These are phyloP conservation scores for Vitellaria paradoxa DNA, from an alignment of 179 eudicot species.

Conservation along the genomic window DNA sequence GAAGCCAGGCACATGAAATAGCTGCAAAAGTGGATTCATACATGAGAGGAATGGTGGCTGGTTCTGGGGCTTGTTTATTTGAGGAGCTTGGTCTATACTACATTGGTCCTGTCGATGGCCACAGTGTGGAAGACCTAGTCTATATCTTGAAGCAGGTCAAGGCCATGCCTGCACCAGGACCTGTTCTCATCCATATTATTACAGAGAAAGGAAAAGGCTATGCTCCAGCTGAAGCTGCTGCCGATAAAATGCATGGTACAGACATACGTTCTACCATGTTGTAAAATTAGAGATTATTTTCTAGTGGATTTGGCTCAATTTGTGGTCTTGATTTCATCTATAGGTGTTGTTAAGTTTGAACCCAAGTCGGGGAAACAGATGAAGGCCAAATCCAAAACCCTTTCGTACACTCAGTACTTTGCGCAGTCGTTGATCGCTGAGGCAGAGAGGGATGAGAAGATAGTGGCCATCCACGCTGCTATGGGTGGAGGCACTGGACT, in stretches of 20 bases:
- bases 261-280: too few relatives aligned
- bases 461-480: conserved; percentile 37
- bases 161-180: conserved; percentile 24
- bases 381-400: conserved; percentile 23
- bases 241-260: conserved; percentile 32
- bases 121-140: conserved; percentile 26
- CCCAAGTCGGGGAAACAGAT: conserved; percentile 29
- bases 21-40: conserved; percentile 28
- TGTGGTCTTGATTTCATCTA: background rate
- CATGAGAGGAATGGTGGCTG: conserved; percentile 16
- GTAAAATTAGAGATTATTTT: background rate
- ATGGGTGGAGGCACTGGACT: conserved; percentile 46
- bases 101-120: conserved; percentile 46
- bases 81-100: conserved; percentile 37
- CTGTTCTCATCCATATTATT: conserved; percentile 30
- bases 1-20: conserved; percentile 22
- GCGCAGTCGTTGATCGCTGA: conserved; percentile 36
- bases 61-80: conserved; percentile 19
- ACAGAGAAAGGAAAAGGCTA: conserved; percentile 40
- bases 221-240: conserved; percentile 32
- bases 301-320: background rate
- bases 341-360: conserved; percentile 39
- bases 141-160: conserved; percentile 25
- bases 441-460: conserved; percentile 29
- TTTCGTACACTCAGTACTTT: conserved; percentile 31